Conservation (phyloP, 495 filamentous ascomycete species). For the Xylaria nigripes region DNA sequence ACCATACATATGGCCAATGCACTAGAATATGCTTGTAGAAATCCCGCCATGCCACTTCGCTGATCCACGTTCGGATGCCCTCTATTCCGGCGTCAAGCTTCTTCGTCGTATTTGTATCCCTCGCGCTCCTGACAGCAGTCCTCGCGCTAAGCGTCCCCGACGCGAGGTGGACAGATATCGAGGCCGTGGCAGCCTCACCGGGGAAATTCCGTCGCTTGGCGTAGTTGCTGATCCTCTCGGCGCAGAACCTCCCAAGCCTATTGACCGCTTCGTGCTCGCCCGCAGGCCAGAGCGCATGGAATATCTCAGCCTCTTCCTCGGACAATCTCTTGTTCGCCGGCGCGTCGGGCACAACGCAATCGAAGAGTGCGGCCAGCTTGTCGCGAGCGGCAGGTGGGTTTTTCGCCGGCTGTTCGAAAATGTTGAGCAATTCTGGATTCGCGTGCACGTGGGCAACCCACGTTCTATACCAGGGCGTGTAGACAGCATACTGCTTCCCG, state of each 20-base stretch:
- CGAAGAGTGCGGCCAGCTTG: constrained; percentile 53
- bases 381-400: constrained; percentile 52
- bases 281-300: constrained; percentile 60
- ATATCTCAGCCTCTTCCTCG: constrained; percentile 49
- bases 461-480: constrained; percentile 69
- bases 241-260: constrained; percentile 62
- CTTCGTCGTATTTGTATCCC: constrained; percentile 57
- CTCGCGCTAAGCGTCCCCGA: constrained; percentile 69
- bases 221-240: constrained; percentile 56
- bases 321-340: constrained; percentile 59
- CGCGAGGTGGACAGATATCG: constrained; percentile 72
- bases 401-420: constrained; percentile 48
- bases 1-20: constrained; percentile 86
- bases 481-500: constrained; percentile 77
- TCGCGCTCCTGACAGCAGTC: constrained; percentile 60
- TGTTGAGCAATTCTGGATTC: constrained; percentile 55
- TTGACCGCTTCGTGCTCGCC: constrained; percentile 68
- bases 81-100: constrained; percentile 59
- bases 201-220: constrained; percentile 54
- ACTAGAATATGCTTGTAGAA: constrained; percentile 87
- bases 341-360: constrained; percentile 50
- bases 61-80: constrained; percentile 72
- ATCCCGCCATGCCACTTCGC: constrained; percentile 84
- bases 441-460: constrained; percentile 67
- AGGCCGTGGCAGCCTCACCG: constrained; percentile 53